Base-by-base conservation (phyloP, 129 eudicot species). In the Pseudognaphalium luteoalbum region DNA sequence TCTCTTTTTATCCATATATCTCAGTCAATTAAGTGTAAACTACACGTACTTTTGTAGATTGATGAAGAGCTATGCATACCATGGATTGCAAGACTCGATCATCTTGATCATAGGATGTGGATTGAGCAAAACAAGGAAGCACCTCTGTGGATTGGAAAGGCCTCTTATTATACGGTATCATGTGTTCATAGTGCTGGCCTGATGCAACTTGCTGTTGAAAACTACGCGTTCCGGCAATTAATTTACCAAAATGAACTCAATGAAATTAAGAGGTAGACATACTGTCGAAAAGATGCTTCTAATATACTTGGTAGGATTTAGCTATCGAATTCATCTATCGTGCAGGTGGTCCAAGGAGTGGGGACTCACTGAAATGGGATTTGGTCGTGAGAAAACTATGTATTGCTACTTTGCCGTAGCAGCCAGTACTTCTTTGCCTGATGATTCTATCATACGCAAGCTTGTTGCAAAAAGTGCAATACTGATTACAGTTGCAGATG, bases 71-170 rank as follows among this genome's bases (percentile, higher is more conserved):
- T 90, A 60, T 56, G 58, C 70, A 33, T 63, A 67, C 92, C 92
- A 29, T 90, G 96, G 96, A 77, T 86, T 58, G 88, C 90, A 67
- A 79, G 92, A 64, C 75, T 90, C 22, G 92, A 90, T 77, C 92
- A 81, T 83, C 82, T 90, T 60, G 89, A 83, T 71, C 90, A 87
- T 52, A 77, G 96, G 62, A 79, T 70, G 73, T 87, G 92, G 90
- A 90, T 90, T 66, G 96, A 90, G 82, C 83, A 81, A 81, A 83
- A 62, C 60, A 74, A 67, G 56, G 60, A 19, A 66, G 54, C 54
- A 20, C 77, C 85, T 19, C 70, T 87, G 3, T 74, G 84, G 81
- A 59, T 63, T 32, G 92, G 86, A 70, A 90, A 85, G 68, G 82
- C 88, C 22, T 83, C 88, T 12, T 87, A 69, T 71, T 83, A 78